Evolutionary conservation across 495 filamentous ascomycete genomes (phyloP), one percentile per base, ranked within the genome.

Genomic region (Xylaria acuta): DNA sequence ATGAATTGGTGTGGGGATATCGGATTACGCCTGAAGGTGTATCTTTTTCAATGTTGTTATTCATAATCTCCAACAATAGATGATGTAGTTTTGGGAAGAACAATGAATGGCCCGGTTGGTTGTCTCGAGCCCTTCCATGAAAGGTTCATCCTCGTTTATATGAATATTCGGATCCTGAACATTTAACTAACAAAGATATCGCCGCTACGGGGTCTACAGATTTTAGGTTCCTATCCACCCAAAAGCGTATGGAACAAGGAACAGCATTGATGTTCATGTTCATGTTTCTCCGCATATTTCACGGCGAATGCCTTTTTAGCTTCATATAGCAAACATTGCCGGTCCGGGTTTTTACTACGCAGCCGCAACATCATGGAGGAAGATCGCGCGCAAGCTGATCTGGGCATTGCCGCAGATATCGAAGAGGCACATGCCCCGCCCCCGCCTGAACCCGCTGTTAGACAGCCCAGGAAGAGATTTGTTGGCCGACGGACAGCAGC

Each of bases 391-490:
- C 79, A 83, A 34, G 80, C 84, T 65, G 86, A 88, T 74, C 74
- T 88, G 5, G 86, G 87, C 70, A 80, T 87, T 53, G 86, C 86
- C 59, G 86, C 86, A 47, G 87, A 88, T 69, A 83, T 88, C 43
- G 86, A 88, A 67, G 85, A 85, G 73, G 79, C 74, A 20, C 76
- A 85, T 38, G 77, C 80, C 36, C 74, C 78, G 30, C 78, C 81
- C 64, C 53, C 75, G 60, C 49, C 74, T 64, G 56, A 67, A 66
- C 77, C 80, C 47, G 75, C 72, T 0, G 70, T 80, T 54, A 85
- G 82, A 73, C 86, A 90, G 66, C 94, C 94, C 27, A 93, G 90
- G 82, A 94, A 92, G 80, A 86, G 93, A 69, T 96, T 96, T 72
- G 90, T 96, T 34, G 94, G 91, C 73, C 88, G 90, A 71, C 78